A percentile compares a stretch with the other conserved stretches of the same genome.
phyloP scores from a whole-genome alignment of 2,329 filamentous ascomycete genomes.

The Fusarium compactum region DNA sequence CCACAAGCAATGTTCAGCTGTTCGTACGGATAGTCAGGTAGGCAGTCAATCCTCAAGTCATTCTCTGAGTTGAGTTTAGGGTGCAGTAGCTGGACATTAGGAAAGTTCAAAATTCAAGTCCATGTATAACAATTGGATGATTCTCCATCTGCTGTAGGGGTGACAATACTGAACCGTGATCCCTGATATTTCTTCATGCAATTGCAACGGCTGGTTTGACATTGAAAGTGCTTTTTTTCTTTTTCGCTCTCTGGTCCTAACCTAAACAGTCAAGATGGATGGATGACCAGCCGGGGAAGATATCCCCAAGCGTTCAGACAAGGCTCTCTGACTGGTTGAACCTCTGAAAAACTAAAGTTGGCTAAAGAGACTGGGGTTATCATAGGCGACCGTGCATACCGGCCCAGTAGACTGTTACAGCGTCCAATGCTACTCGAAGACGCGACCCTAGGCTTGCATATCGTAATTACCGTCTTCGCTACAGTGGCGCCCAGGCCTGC shows the following conservation, averaged over 20 bases:
- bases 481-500: constrained; percentile 3
- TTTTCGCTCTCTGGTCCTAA: constrained; percentile 1
- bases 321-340: constrained; percentile 24
- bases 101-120: constrained; percentile 9
- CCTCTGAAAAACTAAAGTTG: background rate
- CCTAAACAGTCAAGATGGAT: constrained; percentile 8
- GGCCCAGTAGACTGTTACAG: constrained; percentile 13
- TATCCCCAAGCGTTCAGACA: constrained; percentile 29
- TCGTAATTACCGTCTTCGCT: constrained; percentile 44
- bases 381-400: constrained; percentile 20
- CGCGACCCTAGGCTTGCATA: constrained; percentile 43
- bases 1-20: constrained; percentile 6
- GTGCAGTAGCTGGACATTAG: constrained; percentile 22
- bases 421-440: constrained; percentile 37
- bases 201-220: constrained; percentile 11
- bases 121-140: constrained; percentile 44
- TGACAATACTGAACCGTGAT: constrained; percentile 22
- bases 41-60: background rate
- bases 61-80: constrained; percentile 4
- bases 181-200: constrained; percentile 22
- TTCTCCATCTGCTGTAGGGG: constrained; percentile 14
- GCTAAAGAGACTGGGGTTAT: constrained; percentile 8
- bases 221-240: constrained; percentile 14
- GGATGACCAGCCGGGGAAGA: constrained; percentile 25
- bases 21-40: background rate